Evolutionary conservation across 2,329 filamentous ascomycete species (phyloP).

Genomic region (Aspergillus viridinutans): DNA sequence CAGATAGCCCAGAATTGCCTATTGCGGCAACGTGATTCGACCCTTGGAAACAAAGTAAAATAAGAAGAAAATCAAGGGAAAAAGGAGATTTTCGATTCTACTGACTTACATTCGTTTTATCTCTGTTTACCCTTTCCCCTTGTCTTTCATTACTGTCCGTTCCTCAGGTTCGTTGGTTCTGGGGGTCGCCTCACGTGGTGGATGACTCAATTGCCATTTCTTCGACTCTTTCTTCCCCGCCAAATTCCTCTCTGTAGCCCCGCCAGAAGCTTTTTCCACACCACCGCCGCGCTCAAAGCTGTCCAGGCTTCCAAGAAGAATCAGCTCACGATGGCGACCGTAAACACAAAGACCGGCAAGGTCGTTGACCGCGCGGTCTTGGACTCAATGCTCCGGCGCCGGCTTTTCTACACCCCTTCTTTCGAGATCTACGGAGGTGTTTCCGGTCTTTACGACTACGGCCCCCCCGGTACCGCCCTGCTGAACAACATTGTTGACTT

Average conservation of each 20-base stretch:
- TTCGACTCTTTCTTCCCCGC: constrained; percentile 35
- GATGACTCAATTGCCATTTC: constrained; percentile 39
- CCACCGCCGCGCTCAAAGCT: constrained; percentile 29
- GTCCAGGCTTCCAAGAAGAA: constrained; percentile 29
- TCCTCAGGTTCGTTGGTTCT: constrained; percentile 12
- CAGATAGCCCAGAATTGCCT: background rate
- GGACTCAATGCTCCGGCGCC: constrained; percentile 80
- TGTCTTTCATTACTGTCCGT: background rate
- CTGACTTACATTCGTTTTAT: background rate
- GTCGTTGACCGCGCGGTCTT: constrained; percentile 77
- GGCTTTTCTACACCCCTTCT: constrained; percentile 89
- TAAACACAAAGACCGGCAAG: constrained; percentile 82
- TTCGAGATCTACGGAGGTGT: constrained; percentile 95
- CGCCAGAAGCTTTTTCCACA: constrained; percentile 40
- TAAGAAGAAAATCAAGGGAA: background rate
- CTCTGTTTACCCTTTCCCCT: background rate
- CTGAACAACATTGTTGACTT: constrained; percentile 82
- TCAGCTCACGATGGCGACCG: constrained; percentile 51
- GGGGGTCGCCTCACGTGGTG: constrained; percentile 24
- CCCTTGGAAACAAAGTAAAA: background rate
- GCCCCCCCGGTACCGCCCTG: constrained; percentile 79
- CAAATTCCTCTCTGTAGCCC: constrained; percentile 21
- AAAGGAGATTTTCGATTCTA: background rate
- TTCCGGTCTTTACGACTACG: constrained; percentile 87
- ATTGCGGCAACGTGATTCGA: background rate